Conservation (phyloP, 495 filamentous ascomycete species). For the Podospora bellae-mahoneyi region DNA sequence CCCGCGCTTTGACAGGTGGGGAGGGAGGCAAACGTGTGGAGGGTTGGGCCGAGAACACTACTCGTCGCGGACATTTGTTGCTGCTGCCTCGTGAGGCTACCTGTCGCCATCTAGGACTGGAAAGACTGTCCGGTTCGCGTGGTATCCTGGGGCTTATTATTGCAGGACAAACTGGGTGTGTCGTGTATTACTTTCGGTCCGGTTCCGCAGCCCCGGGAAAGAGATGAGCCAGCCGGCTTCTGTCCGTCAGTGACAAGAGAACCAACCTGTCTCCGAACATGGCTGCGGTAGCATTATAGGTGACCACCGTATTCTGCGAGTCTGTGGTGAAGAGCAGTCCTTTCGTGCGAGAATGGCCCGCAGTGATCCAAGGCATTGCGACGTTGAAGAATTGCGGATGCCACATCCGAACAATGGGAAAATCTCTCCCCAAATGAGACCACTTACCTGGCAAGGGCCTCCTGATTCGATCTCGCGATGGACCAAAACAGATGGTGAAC, state of each 20-base stretch:
- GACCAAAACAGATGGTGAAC: neutral
- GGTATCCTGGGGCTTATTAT: neutral
- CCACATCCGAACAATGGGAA: neutral
- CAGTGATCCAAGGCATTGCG: neutral
- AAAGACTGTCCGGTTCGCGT: neutral
- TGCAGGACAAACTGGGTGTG: neutral
- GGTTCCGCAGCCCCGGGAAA: slow-evolving; percentile 5
- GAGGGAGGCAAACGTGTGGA: neutral
- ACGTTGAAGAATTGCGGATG: neutral
- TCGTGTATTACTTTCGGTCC: neutral
- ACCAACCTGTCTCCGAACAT: neutral
- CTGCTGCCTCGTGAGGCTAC: slow-evolving; percentile 8
- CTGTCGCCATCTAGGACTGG: neutral
- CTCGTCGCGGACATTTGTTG: neutral
- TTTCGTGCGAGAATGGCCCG: neutral
- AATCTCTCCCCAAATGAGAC: neutral
- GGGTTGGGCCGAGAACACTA: neutral
- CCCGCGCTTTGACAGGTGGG: slow-evolving; percentile 4
- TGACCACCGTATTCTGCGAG: neutral
- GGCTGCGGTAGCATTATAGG: neutral
- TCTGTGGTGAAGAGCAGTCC: neutral
- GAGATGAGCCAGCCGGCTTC: neutral
- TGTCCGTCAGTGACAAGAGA: neutral
- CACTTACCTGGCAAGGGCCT: neutral
- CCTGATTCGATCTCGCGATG: neutral